Conservation (phyloP, 2,329 filamentous ascomycete species). For the Neonectria faginata region DNA sequence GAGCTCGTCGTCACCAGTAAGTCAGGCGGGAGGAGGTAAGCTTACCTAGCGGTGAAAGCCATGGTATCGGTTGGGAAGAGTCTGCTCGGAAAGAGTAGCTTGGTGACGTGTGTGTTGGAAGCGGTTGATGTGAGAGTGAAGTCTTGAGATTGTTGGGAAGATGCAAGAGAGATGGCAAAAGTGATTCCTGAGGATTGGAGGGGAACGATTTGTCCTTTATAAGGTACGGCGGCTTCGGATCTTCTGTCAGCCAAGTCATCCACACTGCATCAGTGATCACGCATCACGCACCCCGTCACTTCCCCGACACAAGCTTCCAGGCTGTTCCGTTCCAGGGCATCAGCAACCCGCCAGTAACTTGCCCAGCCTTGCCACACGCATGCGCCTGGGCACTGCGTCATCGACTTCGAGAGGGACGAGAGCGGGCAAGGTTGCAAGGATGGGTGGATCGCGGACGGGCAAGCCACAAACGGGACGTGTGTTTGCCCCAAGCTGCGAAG, state of each 20-base stretch:
- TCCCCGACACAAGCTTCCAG: conserved; percentile 32
- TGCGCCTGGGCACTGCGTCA: conserved; percentile 48
- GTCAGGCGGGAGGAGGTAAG: conserved; percentile 16
- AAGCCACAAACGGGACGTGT: conserved; percentile 4
- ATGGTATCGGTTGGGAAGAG: conserved; percentile 55
- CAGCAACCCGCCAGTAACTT: conserved; percentile 9
- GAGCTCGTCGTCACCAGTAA: conserved; percentile 31
- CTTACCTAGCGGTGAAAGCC: conserved; percentile 71
- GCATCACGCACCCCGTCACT: conserved; percentile 27
- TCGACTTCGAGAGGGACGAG: conserved; percentile 41
- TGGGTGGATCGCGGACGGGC: conserved; percentile 5
- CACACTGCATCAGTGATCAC: conserved; percentile 14
- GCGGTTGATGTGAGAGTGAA: conserved; percentile 12
- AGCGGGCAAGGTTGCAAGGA: not conserved
- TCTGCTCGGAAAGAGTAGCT: conserved; percentile 30
- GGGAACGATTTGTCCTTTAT: conserved; percentile 42
- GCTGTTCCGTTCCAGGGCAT: conserved; percentile 37
- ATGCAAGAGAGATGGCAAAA: conserved; percentile 11
- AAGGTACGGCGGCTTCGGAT: conserved; percentile 32
- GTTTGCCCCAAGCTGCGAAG: not conserved
- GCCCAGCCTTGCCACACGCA: conserved; percentile 38
- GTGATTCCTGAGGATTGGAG: conserved; percentile 13
- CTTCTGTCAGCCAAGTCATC: conserved; percentile 34
- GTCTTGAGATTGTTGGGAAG: conserved; percentile 11
- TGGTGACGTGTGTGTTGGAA: conserved; percentile 20